Conservation (phyloP, 805 yeast species). For the Cyberlindnera euphorbiiphila region DNA sequence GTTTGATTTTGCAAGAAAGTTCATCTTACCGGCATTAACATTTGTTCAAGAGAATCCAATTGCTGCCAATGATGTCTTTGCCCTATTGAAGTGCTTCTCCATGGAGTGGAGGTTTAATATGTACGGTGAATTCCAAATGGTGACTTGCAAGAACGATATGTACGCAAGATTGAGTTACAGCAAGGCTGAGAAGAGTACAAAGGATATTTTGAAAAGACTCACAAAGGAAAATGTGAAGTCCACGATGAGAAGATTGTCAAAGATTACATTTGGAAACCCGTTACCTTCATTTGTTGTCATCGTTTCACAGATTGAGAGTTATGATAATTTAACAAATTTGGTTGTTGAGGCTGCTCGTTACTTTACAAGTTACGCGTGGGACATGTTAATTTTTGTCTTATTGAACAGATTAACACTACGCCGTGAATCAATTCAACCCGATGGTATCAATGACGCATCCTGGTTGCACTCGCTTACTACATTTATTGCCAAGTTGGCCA, state of each 20-base stretch:
- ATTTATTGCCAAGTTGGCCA: constrained; percentile 71
- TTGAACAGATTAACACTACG: constrained; percentile 66
- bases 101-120: constrained; percentile 65
- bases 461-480: constrained; percentile 85
- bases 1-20: constrained; percentile 62
- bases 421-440: constrained; percentile 63
- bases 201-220: constrained; percentile 70
- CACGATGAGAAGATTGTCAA: constrained; percentile 70
- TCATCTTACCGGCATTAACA: constrained; percentile 53
- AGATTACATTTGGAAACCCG: constrained; percentile 73
- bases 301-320: constrained; percentile 83
- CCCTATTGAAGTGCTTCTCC: constrained; percentile 49
- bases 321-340: constrained; percentile 76
- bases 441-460: constrained; percentile 74
- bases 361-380: constrained; percentile 81
- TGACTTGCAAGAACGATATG: constrained; percentile 51
- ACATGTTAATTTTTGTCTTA: constrained; percentile 69
- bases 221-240: constrained; percentile 73
- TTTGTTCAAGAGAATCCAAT: constrained; percentile 53
- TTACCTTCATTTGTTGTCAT: constrained; percentile 68
- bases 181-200: constrained; percentile 74
- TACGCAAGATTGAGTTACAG: constrained; percentile 56
- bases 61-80: constrained; percentile 56
- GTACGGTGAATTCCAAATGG: constrained; percentile 72
- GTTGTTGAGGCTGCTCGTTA: constrained; percentile 75